phyloP scores from a whole-genome alignment of 2,329 filamentous ascomycete species.

The Exophiala viscosa region DNA sequence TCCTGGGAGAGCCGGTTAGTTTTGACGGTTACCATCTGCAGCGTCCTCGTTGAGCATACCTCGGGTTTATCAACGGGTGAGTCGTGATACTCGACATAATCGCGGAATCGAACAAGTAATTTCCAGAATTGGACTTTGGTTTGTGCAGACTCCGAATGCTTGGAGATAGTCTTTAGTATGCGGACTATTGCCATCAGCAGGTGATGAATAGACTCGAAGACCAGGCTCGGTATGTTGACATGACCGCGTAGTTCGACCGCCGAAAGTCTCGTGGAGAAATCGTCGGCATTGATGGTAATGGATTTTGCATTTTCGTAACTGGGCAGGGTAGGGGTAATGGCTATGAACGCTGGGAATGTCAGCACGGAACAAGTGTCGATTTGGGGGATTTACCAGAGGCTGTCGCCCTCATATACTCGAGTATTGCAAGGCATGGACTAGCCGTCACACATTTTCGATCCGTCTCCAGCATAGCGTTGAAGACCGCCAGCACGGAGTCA shows the following conservation, averaged over 20 bases:
- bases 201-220: conserved; percentile 9
- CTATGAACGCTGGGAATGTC: conserved; percentile 10
- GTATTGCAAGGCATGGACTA: conserved; percentile 2
- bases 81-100: conserved; percentile 11
- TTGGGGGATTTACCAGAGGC: conserved; percentile 8
- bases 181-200: conserved; percentile 8
- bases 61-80: background rate
- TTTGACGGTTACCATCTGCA: background rate
- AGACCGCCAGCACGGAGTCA: conserved; percentile 11
- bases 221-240: conserved; percentile 9
- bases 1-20: conserved; percentile 5
- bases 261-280: conserved; percentile 6
- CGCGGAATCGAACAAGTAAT: conserved; percentile 5
- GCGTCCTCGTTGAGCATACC: conserved; percentile 1
- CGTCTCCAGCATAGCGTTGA: conserved; percentile 12
- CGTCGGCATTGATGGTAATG: conserved; percentile 17
- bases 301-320: conserved; percentile 2
- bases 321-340: background rate
- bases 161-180: conserved; percentile 13
- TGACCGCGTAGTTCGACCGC: background rate
- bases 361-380: background rate
- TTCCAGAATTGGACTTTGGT: conserved; percentile 17
- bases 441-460: conserved; percentile 6
- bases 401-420: conserved; percentile 11
- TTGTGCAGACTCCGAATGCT: conserved; percentile 6